These are phyloP conservation scores for Crithidia fasciculata DNA, from an alignment of 208 protist genomes.

Conservation along the genomic window DNA sequence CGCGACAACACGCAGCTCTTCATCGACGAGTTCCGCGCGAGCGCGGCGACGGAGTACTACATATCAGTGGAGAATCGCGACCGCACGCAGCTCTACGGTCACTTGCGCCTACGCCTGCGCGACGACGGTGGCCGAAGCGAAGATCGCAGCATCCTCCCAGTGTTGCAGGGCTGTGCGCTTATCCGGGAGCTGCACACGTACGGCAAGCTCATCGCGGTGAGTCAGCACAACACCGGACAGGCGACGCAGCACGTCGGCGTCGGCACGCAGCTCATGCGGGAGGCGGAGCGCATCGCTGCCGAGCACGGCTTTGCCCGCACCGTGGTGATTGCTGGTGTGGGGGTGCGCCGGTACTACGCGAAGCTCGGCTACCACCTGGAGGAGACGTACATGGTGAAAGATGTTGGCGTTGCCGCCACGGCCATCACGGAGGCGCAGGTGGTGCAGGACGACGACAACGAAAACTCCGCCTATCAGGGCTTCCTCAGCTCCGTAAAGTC, in stretches of 20 bases:
- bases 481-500: constrained; percentile 66
- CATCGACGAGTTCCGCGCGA: constrained; percentile 79
- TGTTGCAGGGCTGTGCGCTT: constrained; percentile 92
- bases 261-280: constrained; percentile 97
- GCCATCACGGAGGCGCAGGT: constrained; percentile 82
- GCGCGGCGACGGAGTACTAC: constrained; percentile 84
- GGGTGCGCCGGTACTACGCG: constrained; percentile 98
- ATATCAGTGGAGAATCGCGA: constrained; percentile 83
- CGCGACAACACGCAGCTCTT: constrained; percentile 68
- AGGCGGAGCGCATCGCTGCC: constrained; percentile 96
- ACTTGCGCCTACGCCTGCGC: constrained; percentile 85
- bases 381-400: constrained; percentile 91
- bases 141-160: constrained; percentile 77
- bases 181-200: constrained; percentile 99
- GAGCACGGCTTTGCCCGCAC: constrained; percentile 91
- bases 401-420: constrained; percentile 38
- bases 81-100: constrained; percentile 88
- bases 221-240: constrained; percentile 77
- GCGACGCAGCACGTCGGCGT: constrained; percentile 98
- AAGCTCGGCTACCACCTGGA: constrained; percentile 96
- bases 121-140: constrained; percentile 56
- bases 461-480: constrained; percentile 40
- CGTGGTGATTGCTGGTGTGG: constrained; percentile 98
- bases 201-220: constrained; percentile 82
- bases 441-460: constrained; percentile 83